A percentile compares a stretch with the other conserved stretches of the same genome.
Conservation (phyloP, 352 stramenopile species). For the Phytopythium kandeliae region DNA sequence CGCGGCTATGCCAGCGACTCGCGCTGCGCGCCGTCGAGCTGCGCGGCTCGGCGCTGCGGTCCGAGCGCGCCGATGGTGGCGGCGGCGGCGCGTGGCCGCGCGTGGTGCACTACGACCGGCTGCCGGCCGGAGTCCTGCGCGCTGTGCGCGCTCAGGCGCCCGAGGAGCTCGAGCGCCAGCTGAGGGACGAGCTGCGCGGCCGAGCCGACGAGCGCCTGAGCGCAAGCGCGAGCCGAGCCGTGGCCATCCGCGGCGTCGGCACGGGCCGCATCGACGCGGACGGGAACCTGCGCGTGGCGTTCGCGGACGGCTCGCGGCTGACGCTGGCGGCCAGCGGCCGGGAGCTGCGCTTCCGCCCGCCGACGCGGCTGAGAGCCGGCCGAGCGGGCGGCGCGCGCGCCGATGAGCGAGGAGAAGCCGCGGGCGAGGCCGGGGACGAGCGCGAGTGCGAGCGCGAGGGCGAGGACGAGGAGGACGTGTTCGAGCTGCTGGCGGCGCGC, state of each 20-base stretch:
- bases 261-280: constrained; percentile 26
- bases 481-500: constrained; percentile 26
- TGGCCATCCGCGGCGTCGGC: constrained; percentile 34
- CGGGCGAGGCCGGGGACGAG: too few relatives aligned
- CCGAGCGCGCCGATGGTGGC: constrained; percentile 3
- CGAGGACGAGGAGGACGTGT: constrained; percentile 21
- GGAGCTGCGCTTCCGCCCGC: constrained; percentile 30
- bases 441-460: not conserved
- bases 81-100: constrained; percentile 39
- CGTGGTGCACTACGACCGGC: constrained; percentile 38
- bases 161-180: constrained; percentile 8
- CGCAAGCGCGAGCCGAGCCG: too few relatives aligned
- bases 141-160: constrained; percentile 24
- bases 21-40: constrained; percentile 43
- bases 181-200: constrained; percentile 8
- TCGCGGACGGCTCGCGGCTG: constrained; percentile 36
- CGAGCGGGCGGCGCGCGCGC: too few relatives aligned
- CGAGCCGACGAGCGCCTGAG: too few relatives aligned
- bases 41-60: constrained; percentile 30
- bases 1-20: constrained; percentile 51
- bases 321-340: constrained; percentile 37
- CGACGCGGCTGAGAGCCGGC: constrained; percentile 14
- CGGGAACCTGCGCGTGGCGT: constrained; percentile 38
- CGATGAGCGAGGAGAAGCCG: too few relatives aligned
- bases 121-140: constrained; percentile 36